Conservation (phyloP, 1,284 basidiomycete species). For the Ustilago crameri region DNA sequence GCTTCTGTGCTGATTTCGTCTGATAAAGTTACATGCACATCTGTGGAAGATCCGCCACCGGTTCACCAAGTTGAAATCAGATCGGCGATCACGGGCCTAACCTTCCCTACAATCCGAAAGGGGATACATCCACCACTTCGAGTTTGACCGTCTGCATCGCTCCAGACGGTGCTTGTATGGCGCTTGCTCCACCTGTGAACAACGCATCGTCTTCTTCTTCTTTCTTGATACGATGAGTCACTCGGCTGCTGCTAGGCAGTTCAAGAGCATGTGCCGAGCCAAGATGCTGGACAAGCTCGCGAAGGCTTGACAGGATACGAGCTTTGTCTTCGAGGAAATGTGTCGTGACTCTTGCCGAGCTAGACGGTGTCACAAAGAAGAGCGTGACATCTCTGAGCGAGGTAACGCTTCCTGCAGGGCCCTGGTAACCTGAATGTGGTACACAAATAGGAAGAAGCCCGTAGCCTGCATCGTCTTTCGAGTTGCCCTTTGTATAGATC, state of each 20-base stretch:
- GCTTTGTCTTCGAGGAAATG: conserved; percentile 59
- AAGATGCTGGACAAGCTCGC: conserved; percentile 16
- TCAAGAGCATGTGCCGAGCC: no score
- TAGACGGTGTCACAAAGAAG: conserved; percentile 56
- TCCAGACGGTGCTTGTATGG: not conserved
- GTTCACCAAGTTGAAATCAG: not conserved
- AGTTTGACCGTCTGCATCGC: not conserved
- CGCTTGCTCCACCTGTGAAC: no score
- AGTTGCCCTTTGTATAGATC: conserved; percentile 41
- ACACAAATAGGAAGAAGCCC: conserved; percentile 40
- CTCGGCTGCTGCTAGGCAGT: no score
- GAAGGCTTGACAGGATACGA: conserved; percentile 43
- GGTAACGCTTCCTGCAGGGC: not conserved
- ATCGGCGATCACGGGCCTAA: not conserved
- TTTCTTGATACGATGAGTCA: not conserved
- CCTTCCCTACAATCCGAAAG: not conserved
- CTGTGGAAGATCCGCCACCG: not conserved
- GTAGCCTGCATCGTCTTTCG: conserved; percentile 41
- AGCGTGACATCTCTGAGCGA: conserved; percentile 31
- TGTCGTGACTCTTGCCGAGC: conserved; percentile 62
- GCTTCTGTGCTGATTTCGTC: not conserved
- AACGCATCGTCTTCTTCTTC: not conserved
- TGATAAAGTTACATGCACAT: no score
- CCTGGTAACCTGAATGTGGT: conserved; percentile 3
- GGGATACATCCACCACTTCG: not conserved